Conservation (phyloP, 2,329 filamentous ascomycete genomes). For the Ophioceras dolichostomum region DNA sequence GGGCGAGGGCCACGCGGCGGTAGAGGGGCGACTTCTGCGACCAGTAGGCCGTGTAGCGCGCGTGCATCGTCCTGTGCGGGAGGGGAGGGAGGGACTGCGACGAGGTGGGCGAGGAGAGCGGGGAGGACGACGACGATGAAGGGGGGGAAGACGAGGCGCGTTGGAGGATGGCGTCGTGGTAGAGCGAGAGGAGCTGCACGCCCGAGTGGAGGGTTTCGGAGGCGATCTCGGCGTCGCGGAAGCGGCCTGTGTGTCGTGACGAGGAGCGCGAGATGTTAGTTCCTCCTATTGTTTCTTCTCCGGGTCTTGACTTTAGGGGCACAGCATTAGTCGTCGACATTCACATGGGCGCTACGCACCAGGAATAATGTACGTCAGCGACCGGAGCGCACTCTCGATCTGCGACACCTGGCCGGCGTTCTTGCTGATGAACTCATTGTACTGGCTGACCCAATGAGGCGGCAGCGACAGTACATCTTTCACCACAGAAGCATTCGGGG, state of each 20-base stretch:
- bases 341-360: constrained; percentile 31
- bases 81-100: constrained; percentile 13
- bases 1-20: constrained; percentile 63
- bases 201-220: constrained; percentile 85
- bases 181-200: constrained; percentile 81
- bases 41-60: constrained; percentile 58
- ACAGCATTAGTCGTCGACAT: not conserved
- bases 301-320: too few species aligned
- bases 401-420: constrained; percentile 90
- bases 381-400: constrained; percentile 86
- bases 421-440: constrained; percentile 86
- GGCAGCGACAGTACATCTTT: constrained; percentile 38
- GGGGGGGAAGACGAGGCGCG: constrained; percentile 47
- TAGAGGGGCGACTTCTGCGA: constrained; percentile 55
- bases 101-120: constrained; percentile 31
- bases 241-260: constrained; percentile 44
- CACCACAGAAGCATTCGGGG: too few species aligned
- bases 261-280: not conserved
- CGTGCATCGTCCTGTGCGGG: constrained; percentile 27
- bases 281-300: too few species aligned
- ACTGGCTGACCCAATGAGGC: constrained; percentile 56
- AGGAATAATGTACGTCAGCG: constrained; percentile 90
- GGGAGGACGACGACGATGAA: constrained; percentile 28
- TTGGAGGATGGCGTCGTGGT: constrained; percentile 80
- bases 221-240: constrained; percentile 85